phyloP scores from a whole-genome alignment of 2,329 filamentous ascomycete species.

The Coleophoma cylindrospora region DNA sequence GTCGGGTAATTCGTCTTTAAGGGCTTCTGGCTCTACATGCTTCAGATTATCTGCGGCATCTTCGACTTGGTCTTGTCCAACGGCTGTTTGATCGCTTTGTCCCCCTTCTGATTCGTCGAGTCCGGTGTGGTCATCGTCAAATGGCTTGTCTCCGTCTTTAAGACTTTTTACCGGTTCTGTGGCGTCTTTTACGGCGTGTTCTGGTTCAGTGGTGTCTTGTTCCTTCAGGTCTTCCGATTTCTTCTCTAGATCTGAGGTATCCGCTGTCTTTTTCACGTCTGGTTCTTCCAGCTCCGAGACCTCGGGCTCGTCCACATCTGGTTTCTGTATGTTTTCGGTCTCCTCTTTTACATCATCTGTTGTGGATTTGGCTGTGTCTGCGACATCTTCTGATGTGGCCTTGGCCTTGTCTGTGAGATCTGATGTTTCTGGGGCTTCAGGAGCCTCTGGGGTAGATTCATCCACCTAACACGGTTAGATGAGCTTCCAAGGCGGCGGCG shows the following conservation, averaged over 20 bases:
- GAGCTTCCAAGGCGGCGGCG: too few species aligned
- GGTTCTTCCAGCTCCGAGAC: not conserved
- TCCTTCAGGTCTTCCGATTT: not conserved
- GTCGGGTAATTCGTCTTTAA: conserved; percentile 18
- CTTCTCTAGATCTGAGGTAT: too few species aligned
- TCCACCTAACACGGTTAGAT: too few species aligned
- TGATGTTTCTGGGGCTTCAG: too few species aligned
- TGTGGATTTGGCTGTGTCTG: conserved; percentile 1
- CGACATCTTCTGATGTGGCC: not conserved
- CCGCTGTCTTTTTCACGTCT: too few species aligned
- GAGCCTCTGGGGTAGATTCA: too few species aligned
- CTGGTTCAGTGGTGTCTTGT: conserved; percentile 11
- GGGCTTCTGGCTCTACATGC: not conserved
- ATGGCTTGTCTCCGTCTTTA: conserved; percentile 23
- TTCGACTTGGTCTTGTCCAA: conserved; percentile 25
- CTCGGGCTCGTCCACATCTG: not conserved
- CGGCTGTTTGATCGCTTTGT: not conserved
- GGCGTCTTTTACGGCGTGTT: not conserved
- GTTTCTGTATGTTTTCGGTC: conserved; percentile 2
- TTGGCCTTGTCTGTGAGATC: not conserved
- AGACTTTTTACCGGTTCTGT: conserved; percentile 24
- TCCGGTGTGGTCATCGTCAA: conserved; percentile 24
- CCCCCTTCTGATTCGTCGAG: not conserved
- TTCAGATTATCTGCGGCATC: conserved; percentile 22
- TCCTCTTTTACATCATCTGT: conserved; percentile 3